These are phyloP conservation scores for Trichoderma atrobrunneum DNA, from an alignment of 2,329 filamentous ascomycete genomes.

Conservation along the genomic window DNA sequence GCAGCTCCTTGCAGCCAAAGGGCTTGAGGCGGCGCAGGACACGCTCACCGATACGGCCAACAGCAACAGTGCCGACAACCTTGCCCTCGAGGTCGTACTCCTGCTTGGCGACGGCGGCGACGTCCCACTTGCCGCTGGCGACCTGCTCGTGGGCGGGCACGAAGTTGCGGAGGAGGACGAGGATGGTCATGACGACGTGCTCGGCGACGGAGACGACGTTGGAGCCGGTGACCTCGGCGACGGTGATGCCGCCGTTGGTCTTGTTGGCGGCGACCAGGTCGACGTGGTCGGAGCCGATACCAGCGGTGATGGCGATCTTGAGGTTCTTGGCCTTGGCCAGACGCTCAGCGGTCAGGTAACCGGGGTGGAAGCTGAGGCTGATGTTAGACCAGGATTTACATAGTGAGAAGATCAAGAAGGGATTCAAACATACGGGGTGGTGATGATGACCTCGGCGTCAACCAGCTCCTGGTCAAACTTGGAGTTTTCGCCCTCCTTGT, in stretches of 20 bases:
- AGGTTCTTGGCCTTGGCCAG: conserved; percentile 98
- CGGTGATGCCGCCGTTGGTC: conserved; percentile 96
- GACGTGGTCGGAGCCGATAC: conserved; percentile 97
- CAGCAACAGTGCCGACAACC: conserved; percentile 95
- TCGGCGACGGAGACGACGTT: conserved; percentile 98
- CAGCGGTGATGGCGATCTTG: conserved; percentile 94
- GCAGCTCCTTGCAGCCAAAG: conserved; percentile 98
- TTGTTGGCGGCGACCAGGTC: conserved; percentile 96
- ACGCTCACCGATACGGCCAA: conserved; percentile 97
- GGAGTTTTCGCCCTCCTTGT: conserved; percentile 94
- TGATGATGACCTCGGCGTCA: conserved; percentile 98
- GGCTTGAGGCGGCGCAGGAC: conserved; percentile 93
- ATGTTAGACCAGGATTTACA: not conserved
- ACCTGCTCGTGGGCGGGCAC: conserved; percentile 96
- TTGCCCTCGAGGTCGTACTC: conserved; percentile 97
- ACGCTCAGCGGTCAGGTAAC: conserved; percentile 94
- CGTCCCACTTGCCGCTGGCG: conserved; percentile 85
- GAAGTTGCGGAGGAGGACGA: conserved; percentile 94
- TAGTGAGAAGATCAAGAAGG: not conserved
- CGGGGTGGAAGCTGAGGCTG: conserved; percentile 80
- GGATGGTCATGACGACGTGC: conserved; percentile 99
- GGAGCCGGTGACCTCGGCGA: conserved; percentile 95
- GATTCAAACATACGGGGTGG: conserved; percentile 69
- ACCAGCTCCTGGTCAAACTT: conserved; percentile 93
- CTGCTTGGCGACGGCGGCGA: conserved; percentile 94